Evolutionary conservation across 345 rosid species (phyloP).

Genomic region (Lepidium aucheri): DNA sequence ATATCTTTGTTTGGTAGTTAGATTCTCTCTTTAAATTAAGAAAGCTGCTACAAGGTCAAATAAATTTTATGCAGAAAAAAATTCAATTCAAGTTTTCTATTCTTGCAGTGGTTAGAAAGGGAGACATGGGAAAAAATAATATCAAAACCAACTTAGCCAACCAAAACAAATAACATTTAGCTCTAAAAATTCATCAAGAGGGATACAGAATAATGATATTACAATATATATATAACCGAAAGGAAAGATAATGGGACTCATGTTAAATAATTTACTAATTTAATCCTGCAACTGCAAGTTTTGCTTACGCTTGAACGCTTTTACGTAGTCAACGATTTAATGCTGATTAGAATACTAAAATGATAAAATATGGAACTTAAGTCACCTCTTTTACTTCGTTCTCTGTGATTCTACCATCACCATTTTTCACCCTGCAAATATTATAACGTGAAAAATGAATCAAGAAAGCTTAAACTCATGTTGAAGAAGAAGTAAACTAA

Average conservation of each 20-base stretch:
- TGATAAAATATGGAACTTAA: background rate
- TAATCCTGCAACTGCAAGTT: background rate
- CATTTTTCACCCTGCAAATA: conserved; percentile 77
- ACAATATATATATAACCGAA: background rate
- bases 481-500: background rate
- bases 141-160: background rate
- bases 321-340: conserved; percentile 3
- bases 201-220: background rate
- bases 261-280: background rate
- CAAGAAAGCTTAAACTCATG: background rate
- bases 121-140: background rate
- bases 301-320: background rate
- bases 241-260: conserved; percentile 18
- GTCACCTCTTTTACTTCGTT: conserved; percentile 89
- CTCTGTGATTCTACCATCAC: conserved; percentile 82
- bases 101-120: background rate
- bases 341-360: background rate
- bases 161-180: background rate
- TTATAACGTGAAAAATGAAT: background rate
- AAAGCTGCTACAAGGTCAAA: conserved; percentile 16
- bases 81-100: background rate
- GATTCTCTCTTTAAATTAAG: background rate
- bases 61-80: background rate
- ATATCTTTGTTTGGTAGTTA: background rate
- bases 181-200: background rate